phyloP scores from a whole-genome alignment of 202 grass and related monocot genomes.

The Miscanthus sacchariflorus region DNA sequence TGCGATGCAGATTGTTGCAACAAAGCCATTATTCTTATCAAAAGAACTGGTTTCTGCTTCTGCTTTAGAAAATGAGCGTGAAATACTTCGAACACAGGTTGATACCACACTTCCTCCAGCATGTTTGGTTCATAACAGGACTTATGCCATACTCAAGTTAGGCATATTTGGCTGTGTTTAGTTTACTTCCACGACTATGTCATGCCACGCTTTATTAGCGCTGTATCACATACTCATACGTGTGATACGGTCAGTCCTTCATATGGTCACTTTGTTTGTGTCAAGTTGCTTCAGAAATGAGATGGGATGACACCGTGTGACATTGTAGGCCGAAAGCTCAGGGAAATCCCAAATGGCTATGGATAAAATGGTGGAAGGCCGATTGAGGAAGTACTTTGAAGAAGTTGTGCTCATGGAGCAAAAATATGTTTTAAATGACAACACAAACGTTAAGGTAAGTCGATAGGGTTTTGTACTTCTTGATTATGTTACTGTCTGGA shows the following conservation, averaged over 20 bases:
- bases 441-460: conserved; percentile 72
- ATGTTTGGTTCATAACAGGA: neutral
- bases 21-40: conserved; percentile 89
- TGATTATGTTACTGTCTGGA: conserved; percentile 23
- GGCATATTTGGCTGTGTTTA: neutral
- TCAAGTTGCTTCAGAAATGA: conserved; percentile 22
- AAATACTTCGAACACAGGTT: conserved; percentile 85
- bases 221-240: neutral
- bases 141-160: neutral
- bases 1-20: conserved; percentile 95
- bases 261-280: conserved; percentile 4
- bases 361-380: conserved; percentile 98
- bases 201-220: neutral
- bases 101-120: neutral
- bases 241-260: neutral
- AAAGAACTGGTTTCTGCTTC: conserved; percentile 86
- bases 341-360: conserved; percentile 93
- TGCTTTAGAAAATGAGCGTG: conserved; percentile 82
- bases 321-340: conserved; percentile 84
- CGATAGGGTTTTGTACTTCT: conserved; percentile 13
- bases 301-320: conserved; percentile 28
- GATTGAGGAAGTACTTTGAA: conserved; percentile 90
- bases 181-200: neutral
- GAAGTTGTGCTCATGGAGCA: conserved; percentile 95
- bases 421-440: conserved; percentile 81